These are phyloP conservation scores for Chalciporus chontae DNA, from an alignment of 768 basidiomycete species.

Conservation along the genomic window DNA sequence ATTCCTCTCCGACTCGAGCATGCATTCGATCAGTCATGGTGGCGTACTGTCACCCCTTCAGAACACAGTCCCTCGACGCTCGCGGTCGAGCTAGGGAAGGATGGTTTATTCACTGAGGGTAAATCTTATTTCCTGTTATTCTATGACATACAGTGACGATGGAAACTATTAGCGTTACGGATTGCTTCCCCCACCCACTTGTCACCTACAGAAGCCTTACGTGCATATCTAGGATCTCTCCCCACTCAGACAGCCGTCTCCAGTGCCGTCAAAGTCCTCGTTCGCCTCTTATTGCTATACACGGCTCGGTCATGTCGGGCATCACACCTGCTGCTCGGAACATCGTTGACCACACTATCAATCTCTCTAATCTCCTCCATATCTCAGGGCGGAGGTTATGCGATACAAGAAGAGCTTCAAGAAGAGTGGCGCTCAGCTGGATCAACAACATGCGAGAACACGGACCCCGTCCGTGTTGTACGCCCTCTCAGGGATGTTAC, in stretches of 20 bases:
- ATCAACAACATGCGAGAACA: constrained; percentile 4
- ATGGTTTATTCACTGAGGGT: constrained; percentile 43
- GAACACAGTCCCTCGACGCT: constrained; percentile 26
- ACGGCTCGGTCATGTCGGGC: constrained; percentile 54
- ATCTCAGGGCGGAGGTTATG: constrained; percentile 73
- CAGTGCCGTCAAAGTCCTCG: constrained; percentile 54
- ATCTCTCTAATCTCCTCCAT: constrained; percentile 71
- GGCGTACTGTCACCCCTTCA: constrained; percentile 44
- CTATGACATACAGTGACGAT: constrained; percentile 3
- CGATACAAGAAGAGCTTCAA: constrained; percentile 61
- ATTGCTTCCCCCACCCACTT: constrained; percentile 9
- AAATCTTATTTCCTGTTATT: neutral
- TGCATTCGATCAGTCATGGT: constrained; percentile 71
- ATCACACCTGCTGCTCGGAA: constrained; percentile 79
- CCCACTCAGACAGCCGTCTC: constrained; percentile 73
- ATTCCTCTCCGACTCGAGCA: constrained; percentile 66
- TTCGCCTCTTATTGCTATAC: constrained; percentile 66
- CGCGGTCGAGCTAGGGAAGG: constrained; percentile 47
- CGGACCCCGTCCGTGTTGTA: constrained; percentile 44
- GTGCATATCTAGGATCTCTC: constrained; percentile 55
- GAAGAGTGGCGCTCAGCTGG: constrained; percentile 59
- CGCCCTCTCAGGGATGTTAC: constrained; percentile 71
- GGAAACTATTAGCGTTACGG: constrained; percentile 18
- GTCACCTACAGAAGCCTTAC: constrained; percentile 34
- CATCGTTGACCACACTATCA: constrained; percentile 74